Conservation (phyloP, 106 monocot genomes). For the Dactylorhiza incarnata region DNA sequence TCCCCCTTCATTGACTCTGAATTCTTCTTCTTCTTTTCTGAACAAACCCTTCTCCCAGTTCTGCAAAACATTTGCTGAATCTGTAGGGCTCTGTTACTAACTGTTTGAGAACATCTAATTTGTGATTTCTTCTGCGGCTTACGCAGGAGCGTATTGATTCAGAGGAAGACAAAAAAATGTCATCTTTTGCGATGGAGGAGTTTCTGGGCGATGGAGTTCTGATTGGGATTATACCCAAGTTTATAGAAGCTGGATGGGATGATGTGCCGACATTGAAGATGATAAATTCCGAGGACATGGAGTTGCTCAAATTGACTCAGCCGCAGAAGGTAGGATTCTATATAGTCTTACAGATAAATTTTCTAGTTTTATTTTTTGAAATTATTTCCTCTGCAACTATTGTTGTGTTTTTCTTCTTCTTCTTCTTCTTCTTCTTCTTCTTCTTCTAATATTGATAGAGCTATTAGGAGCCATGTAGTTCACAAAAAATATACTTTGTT, state of each 20-base stretch:
- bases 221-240: conserved; percentile 15
- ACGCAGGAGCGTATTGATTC: background rate
- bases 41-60: no score
- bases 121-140: background rate
- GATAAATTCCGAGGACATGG: conserved; percentile 19
- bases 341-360: background rate
- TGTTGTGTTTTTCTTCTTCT: no score
- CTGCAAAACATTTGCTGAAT: no score
- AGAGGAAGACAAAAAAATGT: conserved; percentile 12
- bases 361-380: background rate
- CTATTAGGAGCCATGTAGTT: no score
- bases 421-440: no score
- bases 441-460: no score
- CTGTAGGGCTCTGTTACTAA: no score
- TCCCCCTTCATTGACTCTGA: no score
- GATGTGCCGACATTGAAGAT: conserved; percentile 31
- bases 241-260: conserved; percentile 24
- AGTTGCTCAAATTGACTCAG: conserved; percentile 13
- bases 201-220: conserved; percentile 26
- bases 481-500: no score
- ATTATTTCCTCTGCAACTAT: no score
- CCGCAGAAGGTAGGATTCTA: conserved; percentile 15
- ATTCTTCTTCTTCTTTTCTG: no score
- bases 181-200: conserved; percentile 27
- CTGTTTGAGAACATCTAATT: no score